These are phyloP conservation scores for Yamadazyma triangularis DNA, from an alignment of 1,139 yeast genomes.

Conservation along the genomic window DNA sequence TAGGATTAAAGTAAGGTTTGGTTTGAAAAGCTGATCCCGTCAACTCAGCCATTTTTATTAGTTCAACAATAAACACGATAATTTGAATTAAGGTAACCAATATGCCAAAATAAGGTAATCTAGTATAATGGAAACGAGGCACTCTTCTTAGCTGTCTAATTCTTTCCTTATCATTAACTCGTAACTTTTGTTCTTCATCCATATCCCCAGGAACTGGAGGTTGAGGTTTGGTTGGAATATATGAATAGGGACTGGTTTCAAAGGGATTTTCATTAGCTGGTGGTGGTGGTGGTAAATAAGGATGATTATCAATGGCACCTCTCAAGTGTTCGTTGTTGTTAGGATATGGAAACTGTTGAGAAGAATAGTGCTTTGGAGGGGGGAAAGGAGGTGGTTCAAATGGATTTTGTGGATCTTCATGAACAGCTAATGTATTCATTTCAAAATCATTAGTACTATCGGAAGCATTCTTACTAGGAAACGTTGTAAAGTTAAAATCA, in stretches of 20 bases:
- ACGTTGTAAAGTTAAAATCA: constrained; percentile 11
- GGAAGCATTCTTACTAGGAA: constrained; percentile 1
- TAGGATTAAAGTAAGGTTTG: constrained; percentile 70
- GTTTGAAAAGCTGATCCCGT: constrained; percentile 72
- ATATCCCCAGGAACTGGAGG: constrained; percentile 12
- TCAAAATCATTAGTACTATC: constrained; percentile 12
- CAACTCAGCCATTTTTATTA: constrained; percentile 51
- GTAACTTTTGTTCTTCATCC: constrained; percentile 15
- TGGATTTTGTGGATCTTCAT: constrained; percentile 6
- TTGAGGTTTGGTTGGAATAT: constrained; percentile 11
- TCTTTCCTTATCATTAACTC: constrained; percentile 24
- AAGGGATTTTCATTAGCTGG: constrained; percentile 13
- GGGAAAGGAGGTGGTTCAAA: constrained; percentile 2
- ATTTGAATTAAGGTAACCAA: constrained; percentile 49
- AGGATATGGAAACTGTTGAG: constrained; percentile 9
- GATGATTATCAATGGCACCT: neutral
- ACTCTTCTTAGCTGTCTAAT: constrained; percentile 21
- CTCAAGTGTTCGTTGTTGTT: neutral
- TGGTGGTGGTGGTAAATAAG: neutral
- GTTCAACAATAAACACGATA: constrained; percentile 63
- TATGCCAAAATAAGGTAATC: constrained; percentile 45
- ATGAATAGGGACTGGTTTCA: constrained; percentile 8
- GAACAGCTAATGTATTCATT: constrained; percentile 5
- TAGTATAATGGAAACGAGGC: constrained; percentile 43
- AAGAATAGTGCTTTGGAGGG: constrained; percentile 1